Base-by-base conservation (phyloP, 1,139 yeast species). In the Blastobotrys persicus region DNA sequence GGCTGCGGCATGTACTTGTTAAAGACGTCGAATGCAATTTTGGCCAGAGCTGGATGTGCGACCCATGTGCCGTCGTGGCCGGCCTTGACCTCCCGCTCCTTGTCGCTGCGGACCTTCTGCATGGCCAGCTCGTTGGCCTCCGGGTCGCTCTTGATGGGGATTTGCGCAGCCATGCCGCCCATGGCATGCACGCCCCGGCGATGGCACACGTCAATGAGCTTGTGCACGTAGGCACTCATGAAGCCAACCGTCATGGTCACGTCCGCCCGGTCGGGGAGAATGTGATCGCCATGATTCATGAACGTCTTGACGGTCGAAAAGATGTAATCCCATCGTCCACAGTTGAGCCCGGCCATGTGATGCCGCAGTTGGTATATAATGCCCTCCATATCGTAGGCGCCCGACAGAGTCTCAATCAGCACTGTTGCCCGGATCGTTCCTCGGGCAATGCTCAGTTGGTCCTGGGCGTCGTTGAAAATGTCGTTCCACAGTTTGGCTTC, bases 81-180 rank as follows among this genome's bases (percentile, higher is more conserved):
- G 49, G 85, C 83, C 53, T 73, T 68, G 46, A 80, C 92, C 69
- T 85, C 94, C 60, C 92, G 77, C 60, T 81, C 73, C 72, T 84
- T 84, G 70, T 84, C 91, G 63, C 77, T 79, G 60, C 80, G 77
- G 50, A 84, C 91, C 57, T 82, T 83, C 58, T 80, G 83, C 81
- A 84, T 80, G 44, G 88, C 89, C 49, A 71, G 72, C 62, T 72
- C 74, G 72, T 84, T 84, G 61, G 84, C 81, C 51, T 72, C 77
- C 43, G 77, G 75, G 61, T 84, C 88, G 55, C 77, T 74, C 72
- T 84, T 84, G 70, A 83, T 81, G 52, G 91, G 91, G 60, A 84
- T 84, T 70, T 83, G 88, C 23, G 91, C 91, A 58, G 89, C 89
- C 91, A 84, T 84, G 56, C 91, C 91, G 56, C 91, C 91, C 79